These are phyloP conservation scores for Xylaria venustula DNA, from an alignment of 495 filamentous ascomycete genomes.

Conservation along the genomic window DNA sequence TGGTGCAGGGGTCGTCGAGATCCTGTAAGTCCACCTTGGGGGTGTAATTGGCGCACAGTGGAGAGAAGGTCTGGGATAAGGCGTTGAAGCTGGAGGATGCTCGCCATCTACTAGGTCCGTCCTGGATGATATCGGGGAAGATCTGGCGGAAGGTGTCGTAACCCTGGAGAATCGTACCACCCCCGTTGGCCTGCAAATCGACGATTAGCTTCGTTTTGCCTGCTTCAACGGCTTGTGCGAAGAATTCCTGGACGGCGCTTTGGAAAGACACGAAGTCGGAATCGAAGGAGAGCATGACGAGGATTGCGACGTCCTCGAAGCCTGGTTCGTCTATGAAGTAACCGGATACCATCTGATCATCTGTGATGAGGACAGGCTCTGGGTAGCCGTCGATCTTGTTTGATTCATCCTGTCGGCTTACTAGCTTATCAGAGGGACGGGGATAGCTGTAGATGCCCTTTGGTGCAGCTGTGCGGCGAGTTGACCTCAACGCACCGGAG, in stretches of 20 bases:
- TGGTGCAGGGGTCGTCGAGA: background rate
- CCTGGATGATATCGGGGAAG: constrained; percentile 12
- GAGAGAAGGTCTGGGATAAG: background rate
- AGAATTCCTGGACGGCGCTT: constrained; percentile 30
- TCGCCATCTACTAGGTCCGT: constrained; percentile 7
- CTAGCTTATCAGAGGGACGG: background rate
- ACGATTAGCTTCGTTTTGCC: constrained; percentile 48
- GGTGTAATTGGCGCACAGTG: constrained; percentile 4
- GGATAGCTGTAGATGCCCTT: background rate
- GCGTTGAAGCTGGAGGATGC: background rate
- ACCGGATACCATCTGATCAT: constrained; percentile 38
- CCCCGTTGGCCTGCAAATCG: constrained; percentile 48
- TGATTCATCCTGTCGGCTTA: constrained; percentile 19
- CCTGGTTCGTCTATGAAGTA: constrained; percentile 41
- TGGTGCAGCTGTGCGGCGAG: background rate
- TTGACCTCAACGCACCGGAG: constrained; percentile 1
- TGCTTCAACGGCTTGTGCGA: constrained; percentile 30
- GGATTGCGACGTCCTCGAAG: constrained; percentile 39
- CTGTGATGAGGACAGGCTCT: constrained; percentile 34
- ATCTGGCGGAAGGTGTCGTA: constrained; percentile 14
- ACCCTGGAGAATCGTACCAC: constrained; percentile 40
- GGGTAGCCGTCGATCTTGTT: constrained; percentile 44
- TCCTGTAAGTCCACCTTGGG: constrained; percentile 6
- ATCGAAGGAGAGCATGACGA: constrained; percentile 19
- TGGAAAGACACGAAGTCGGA: constrained; percentile 27